Percentiles rank a stretch among this genome's conserved stretches.
Evolutionary conservation across 352 stramenopile species (phyloP).

Genomic region (Thraustochytrium striatum): DNA sequence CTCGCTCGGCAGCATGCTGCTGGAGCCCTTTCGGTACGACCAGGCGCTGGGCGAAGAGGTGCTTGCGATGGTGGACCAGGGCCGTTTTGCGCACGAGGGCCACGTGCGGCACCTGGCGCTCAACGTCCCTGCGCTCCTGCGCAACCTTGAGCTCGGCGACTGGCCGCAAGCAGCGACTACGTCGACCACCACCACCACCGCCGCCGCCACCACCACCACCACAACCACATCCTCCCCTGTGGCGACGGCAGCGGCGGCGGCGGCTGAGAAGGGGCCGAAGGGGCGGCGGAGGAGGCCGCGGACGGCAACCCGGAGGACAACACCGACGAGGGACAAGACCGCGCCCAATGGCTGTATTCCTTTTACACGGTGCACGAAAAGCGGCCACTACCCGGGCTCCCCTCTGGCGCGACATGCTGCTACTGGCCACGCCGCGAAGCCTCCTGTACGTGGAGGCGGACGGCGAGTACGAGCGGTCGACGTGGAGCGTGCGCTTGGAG

Average conservation of each 20-base stretch:
- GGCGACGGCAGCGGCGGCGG: background rate
- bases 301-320: background rate
- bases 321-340: background rate
- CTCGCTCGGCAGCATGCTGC: background rate
- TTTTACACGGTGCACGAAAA: constrained; percentile 21
- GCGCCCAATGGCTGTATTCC: background rate
- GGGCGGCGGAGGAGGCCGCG: background rate
- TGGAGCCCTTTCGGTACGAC: constrained; percentile 9
- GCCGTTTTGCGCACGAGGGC: constrained; percentile 12
- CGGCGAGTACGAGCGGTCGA: constrained; percentile 16
- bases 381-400: constrained; percentile 2
- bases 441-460: constrained; percentile 30
- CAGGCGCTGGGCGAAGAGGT: constrained; percentile 40
- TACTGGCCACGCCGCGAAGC: constrained; percentile 11
- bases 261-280: background rate
- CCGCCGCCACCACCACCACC: background rate
- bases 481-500: background rate
- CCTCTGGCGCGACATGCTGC: constrained; percentile 26
- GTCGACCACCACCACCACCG: background rate
- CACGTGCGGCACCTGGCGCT: constrained; percentile 13
- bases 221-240: background rate
- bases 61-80: constrained; percentile 32
- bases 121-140: background rate
- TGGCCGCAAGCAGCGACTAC: background rate
- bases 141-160: background rate